Evolutionary conservation across 495 filamentous ascomycete genomes (phyloP), one percentile per base, ranked within the genome.

Genomic region (Aspergillus cavernicola): DNA sequence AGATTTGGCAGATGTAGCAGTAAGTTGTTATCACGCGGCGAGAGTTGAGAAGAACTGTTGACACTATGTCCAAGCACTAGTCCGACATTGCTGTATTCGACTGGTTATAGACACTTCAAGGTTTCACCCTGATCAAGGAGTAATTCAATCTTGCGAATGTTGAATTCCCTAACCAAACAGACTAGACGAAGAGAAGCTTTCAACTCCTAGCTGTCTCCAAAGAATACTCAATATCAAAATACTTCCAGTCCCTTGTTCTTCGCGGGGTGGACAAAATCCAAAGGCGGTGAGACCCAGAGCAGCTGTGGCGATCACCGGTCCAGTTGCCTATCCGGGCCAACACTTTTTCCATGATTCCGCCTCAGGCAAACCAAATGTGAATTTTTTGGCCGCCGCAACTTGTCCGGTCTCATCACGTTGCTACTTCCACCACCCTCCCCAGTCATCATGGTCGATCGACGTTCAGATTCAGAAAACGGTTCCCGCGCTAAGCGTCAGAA

Each of bases 401-500:
- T 19, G 13, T 33, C 35, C 12, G 32, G 8, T 15, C 31, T 45
- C 23, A 12, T 50, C 40, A 45, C 46, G 26, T 49, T 37, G n/a
- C 44, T 18, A 15, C 29, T 24, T 26, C 38, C 7, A 53, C 36
- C 32, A 40, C 19, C 26, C 42, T 16, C 47, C 19, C 18, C 13
- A 35, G 10, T 32, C 65, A 63, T 50, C 51, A 77, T 77, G 74
- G 62, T 60, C 61, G 71, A 71, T 64, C 66, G 67, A 51, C 69
- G 66, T 50, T 64, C 71, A 52, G 72, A 75, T 33, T 59, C 65
- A 26, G 65, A 74, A 40, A 71, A 71, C 46, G 66, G 69, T 41
- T 70, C 64, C 24, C 71, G 75, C 35, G 62, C 66, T 26, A 80
- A 80, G 62, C 73, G 77, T 45, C 76, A 71, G 53, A 79, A 77